Evolutionary conservation across 192 early-diverging fungal genomes (phyloP), one percentile per base, ranked within the genome.

Genomic region (Jimgerdemannia lactiflua): DNA sequence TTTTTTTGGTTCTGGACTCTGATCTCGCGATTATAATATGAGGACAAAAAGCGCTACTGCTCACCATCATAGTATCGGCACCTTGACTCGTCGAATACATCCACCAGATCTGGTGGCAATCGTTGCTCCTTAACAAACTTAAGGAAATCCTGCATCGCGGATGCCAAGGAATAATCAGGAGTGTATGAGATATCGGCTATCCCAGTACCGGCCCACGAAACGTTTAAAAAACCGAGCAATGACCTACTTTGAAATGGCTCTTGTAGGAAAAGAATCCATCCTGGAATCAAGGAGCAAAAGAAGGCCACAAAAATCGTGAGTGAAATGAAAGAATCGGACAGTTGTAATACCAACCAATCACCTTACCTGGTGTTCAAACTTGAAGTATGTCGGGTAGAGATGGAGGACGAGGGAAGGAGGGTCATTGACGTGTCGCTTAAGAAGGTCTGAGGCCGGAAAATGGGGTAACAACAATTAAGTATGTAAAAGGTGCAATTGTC

Each of bases 381-480:
- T 90, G 77, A 92, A 93, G 82, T 93, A 91, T 39, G 90, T 90
- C 64, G 89, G 83, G 71, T 91, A 91, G 67, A 93, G 74, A 71
- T 92, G 92, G 44, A 93, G 70, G 42, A 81, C 79, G 43, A 92
- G 81, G 3, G 92, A 93, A 4, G 91, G 87, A 69, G 81, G 79
- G 65, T 83, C 85, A 20, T 85, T 71, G 69, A 82, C 80, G 71
- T 88, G 84, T 72, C 82, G 78, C 78, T 84, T 8, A 75, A 87
- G 54, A 18, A 87, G 67, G 77, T 82, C 85, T 67, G n/a, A 41
- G 8, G 20, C 4, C n/a, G 17, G 40, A 67, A 54, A 4, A 54
- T 11, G 11, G 49, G 11, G 11, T 54, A 7, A 54, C 11, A 54
- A 54, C 49, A n/a, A n/a, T n/a, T n/a, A n/a, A n/a, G n/a, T n/a